Conservation (phyloP, 148 eudicot genomes). For the Cornus suecica region DNA sequence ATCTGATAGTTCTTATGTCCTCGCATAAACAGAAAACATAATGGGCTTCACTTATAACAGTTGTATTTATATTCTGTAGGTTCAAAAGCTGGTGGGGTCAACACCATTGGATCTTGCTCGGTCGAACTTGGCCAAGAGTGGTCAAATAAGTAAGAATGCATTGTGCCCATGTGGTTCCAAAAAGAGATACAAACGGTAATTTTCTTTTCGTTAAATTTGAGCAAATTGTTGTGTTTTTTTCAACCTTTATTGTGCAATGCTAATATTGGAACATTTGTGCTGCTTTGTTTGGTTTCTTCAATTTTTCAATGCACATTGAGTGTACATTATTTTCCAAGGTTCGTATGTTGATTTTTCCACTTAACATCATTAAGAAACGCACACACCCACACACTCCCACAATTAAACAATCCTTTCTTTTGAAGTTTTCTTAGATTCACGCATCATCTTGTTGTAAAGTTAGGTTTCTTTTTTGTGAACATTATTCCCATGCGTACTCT, state of each 20-base stretch:
- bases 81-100: conserved; percentile 77
- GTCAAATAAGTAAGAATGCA: conserved; percentile 83
- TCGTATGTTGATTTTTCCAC: no score
- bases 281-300: conserved; percentile 1
- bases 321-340: background rate
- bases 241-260: conserved; percentile 1
- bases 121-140: conserved; percentile 83
- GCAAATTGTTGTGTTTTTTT: background rate
- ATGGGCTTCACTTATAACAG: background rate
- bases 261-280: background rate
- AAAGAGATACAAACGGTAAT: conserved; percentile 72
- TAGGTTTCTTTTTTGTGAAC: background rate
- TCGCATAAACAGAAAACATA: background rate
- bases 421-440: background rate
- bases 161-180: conserved; percentile 88
- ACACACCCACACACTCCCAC: no score
- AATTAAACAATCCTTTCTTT: background rate
- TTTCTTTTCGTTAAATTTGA: conserved; percentile 6
- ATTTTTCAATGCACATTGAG: conserved; percentile 1
- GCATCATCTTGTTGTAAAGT: background rate
- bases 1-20: background rate
- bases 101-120: conserved; percentile 68
- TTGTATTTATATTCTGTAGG: conserved; percentile 30
- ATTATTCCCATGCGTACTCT: background rate
- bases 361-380: no score